Evolutionary conservation across 1,139 yeast genomes (phyloP), one percentile per base, ranked within the genome.

Genomic region (Blastobotrys illinoisensis): DNA sequence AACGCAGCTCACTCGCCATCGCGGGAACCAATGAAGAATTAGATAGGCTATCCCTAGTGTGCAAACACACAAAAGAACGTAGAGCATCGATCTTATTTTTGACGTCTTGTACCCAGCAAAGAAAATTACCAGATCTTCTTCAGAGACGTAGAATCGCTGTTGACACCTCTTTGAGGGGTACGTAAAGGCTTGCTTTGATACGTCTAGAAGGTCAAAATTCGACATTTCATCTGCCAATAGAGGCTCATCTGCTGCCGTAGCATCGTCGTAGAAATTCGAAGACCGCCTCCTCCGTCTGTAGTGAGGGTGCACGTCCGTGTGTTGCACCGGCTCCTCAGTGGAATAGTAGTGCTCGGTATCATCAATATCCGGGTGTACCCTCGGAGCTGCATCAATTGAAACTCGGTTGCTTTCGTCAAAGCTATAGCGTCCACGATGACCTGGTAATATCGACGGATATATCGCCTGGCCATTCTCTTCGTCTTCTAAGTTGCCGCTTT

Each of bases 111-210:
- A 93, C 2, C 98, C 99, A 0, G 97, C 98, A 61, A 93, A 86
- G 58, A 96, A 97, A 57, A 95, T 80, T 18, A 91, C 93, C 66
- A 93, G 74, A 72, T 93, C 99, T 67, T 93, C 99, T 69, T 95
- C 98, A 0, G 97, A 93, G 59, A 95, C 81, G 69, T 93, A 93
- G 68, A 87, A 89, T 53, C 97, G 77, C 71, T 93, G 99, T 45
- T 63, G 64, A 13, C 51, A 51, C 20, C 60, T 47, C 28, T 55
- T 53, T 7, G 65, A 58, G 13, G 53, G 32, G 19, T 46, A 45
- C n/a, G 51, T 19, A 44, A 13, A 40, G 20, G 19, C 20, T 9
- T 46, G 48, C 18, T 14, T 19, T 11, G 48, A 43, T 11, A 26
- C 3, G 2, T 20, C 48, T 32, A 16, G 24, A 3, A 14, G 19